These are phyloP conservation scores for Verbascum thapsus DNA, from an alignment of 257 asterid species.

Conservation along the genomic window DNA sequence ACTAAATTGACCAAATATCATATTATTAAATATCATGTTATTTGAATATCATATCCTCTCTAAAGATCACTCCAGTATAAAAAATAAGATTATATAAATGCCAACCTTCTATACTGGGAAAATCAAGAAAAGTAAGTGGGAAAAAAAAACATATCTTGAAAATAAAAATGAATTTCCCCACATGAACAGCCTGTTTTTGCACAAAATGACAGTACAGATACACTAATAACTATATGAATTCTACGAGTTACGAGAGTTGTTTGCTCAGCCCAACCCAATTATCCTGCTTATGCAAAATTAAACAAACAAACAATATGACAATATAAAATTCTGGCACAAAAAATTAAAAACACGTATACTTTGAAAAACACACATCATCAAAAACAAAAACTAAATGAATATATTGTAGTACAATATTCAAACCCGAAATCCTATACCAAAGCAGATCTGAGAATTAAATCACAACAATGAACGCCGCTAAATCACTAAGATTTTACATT, in stretches of 20 bases:
- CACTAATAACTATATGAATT: slow-evolving; percentile 13
- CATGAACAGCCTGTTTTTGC: not conserved
- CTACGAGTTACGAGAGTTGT: slow-evolving; percentile 2
- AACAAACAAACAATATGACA: slow-evolving; percentile 22
- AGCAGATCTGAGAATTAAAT: slow-evolving; percentile 47
- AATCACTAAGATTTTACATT: slow-evolving; percentile 28
- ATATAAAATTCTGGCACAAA: slow-evolving; percentile 10
- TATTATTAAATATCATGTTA: slow-evolving; percentile 11
- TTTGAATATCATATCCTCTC: slow-evolving; percentile 31
- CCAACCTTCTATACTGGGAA: slow-evolving; percentile 6
- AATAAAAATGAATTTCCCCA: not conserved
- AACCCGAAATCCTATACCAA: too few relatives aligned
- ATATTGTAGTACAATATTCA: too few relatives aligned
- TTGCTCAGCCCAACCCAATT: slow-evolving; percentile 21
- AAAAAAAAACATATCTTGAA: not conserved
- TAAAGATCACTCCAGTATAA: slow-evolving; percentile 27
- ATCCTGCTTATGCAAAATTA: slow-evolving; percentile 22
- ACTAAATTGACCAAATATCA: slow-evolving; percentile 21
- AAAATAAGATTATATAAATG: slow-evolving; percentile 19
- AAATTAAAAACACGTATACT: too few relatives aligned
- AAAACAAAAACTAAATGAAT: slow-evolving; percentile 5
- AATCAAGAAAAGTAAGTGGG: not conserved
- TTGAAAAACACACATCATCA: not conserved
- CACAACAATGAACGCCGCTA: slow-evolving; percentile 31
- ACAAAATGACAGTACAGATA: not conserved